These are phyloP conservation scores for Inga laurina DNA, from an alignment of 306 rosid genomes.

Conservation along the genomic window DNA sequence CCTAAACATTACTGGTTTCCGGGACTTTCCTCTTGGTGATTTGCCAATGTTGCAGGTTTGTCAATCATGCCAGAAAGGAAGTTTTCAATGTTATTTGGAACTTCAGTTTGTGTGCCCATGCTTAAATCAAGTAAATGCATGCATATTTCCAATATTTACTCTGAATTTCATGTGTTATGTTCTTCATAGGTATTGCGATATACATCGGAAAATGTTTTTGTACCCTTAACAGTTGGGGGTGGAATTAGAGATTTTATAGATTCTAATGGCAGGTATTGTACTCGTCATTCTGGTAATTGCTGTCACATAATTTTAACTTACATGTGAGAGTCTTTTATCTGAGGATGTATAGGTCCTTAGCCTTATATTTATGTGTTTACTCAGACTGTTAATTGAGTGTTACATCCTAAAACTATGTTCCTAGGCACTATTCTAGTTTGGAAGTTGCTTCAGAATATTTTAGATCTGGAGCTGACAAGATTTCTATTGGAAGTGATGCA, in stretches of 20 bases:
- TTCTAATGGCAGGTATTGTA: slow-evolving; percentile 79
- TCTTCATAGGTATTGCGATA: slow-evolving; percentile 72
- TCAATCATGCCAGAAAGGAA: not conserved
- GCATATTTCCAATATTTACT: not conserved
- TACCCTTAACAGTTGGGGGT: slow-evolving; percentile 97
- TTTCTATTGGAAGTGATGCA: slow-evolving; percentile 97
- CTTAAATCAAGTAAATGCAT: not conserved
- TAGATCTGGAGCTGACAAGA: slow-evolving; percentile 98
- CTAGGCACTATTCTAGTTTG: slow-evolving; percentile 92
- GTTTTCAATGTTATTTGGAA: not conserved
- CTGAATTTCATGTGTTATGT: slow-evolving; percentile 23
- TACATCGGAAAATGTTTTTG: slow-evolving; percentile 94
- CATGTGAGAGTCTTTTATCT: not conserved
- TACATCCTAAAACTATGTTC: slow-evolving; percentile 21
- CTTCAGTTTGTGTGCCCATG: not conserved
- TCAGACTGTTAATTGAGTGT: not conserved
- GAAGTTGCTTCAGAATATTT: slow-evolving; percentile 98
- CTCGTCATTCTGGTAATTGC: slow-evolving; percentile 21
- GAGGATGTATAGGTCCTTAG: not conserved
- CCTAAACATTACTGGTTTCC: slow-evolving; percentile 90
- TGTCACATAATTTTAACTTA: slow-evolving; percentile 6
- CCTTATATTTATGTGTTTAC: slow-evolving; percentile 2
- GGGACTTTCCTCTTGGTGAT: slow-evolving; percentile 97
- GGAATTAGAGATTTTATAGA: slow-evolving; percentile 97
- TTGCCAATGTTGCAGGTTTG: slow-evolving; percentile 97